Evolutionary conservation across 306 rosid genomes (phyloP), one percentile per base, ranked within the genome.

Genomic region (Rosa lucieae): DNA sequence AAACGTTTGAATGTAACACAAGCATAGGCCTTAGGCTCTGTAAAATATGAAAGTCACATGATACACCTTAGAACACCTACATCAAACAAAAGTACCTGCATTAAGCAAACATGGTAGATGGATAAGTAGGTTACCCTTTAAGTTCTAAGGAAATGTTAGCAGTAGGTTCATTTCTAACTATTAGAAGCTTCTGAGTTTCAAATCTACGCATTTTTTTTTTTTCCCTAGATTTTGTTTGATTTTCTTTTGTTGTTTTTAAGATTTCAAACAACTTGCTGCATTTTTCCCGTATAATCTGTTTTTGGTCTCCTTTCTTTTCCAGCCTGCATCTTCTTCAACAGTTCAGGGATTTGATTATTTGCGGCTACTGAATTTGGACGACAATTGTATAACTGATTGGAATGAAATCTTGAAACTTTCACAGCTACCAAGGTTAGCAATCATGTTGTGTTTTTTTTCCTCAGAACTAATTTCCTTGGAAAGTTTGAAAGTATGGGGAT

Each of bases 361-460:
- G 82, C 93, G 87, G 79, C 88, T 95, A 84, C 84, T 95, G 89
- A 95, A 95, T 93, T 84, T 95, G 90, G 98, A 95, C 67, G 88
- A 90, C 80, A 95, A 95, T 77, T 83, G 86, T 82, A 84, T 93
- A 79, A 86, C 86, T 65, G 97, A 93, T 69, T 95, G 99, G 98
- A 85, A 80, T 58, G 98, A 93, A 89, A 78, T 93, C 61, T 67
- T 88, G 85, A 95, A 91, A 89, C 94, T 93, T 75, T 88, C 95
- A 79, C 92, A 82, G 74, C 89, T 93, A 82, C 88, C 81, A 89
- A 84, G 98, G 99, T 95, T 62, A 44, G 74, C 15, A 75, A 70
- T 49, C 82, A 56, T 58, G 46, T 77, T 43, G 61, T 73, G 0
- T 23, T 23, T 23, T 72, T 73, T 56, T 11, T 73, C 52, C 72